A percentile compares a stretch with the other conserved stretches of the same genome.
Evolutionary conservation across 257 asterid genomes (phyloP).

Genomic region (Solanum rostratum): DNA sequence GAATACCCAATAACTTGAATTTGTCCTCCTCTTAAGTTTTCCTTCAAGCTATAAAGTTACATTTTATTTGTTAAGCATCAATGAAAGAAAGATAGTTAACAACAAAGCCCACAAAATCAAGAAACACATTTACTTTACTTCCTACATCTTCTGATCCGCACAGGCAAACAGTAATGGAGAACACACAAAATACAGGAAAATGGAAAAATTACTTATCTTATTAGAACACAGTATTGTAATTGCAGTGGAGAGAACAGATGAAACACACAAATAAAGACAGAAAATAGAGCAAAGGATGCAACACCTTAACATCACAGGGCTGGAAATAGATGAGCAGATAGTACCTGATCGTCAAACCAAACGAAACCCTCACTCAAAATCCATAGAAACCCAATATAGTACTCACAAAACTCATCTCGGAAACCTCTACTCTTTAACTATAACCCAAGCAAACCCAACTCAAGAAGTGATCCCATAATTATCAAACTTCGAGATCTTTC

Average conservation of each 20-base stretch:
- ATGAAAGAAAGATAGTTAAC: no score
- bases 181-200: neutral
- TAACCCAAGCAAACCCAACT: neutral
- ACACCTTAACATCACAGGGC: slow-evolving; percentile 76
- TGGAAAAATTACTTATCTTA: neutral
- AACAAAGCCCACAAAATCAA: neutral
- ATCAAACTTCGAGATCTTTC: neutral
- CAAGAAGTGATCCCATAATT: neutral
- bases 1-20: no score
- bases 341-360: slow-evolving; percentile 24
- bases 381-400: slow-evolving; percentile 62
- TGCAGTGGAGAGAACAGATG: neutral
- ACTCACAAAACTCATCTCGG: slow-evolving; percentile 61
- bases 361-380: slow-evolving; percentile 69
- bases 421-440: neutral
- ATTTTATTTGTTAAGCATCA: no score
- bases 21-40: neutral
- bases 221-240: no score
- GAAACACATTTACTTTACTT: neutral
- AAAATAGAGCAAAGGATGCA: neutral
- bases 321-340: slow-evolving; percentile 55
- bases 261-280: neutral
- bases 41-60: neutral
- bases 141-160: neutral
- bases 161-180: neutral